Percentiles rank a stretch among this genome's conserved stretches.
phyloP scores from a whole-genome alignment of 306 rosid species.

The Castanospermum australe region DNA sequence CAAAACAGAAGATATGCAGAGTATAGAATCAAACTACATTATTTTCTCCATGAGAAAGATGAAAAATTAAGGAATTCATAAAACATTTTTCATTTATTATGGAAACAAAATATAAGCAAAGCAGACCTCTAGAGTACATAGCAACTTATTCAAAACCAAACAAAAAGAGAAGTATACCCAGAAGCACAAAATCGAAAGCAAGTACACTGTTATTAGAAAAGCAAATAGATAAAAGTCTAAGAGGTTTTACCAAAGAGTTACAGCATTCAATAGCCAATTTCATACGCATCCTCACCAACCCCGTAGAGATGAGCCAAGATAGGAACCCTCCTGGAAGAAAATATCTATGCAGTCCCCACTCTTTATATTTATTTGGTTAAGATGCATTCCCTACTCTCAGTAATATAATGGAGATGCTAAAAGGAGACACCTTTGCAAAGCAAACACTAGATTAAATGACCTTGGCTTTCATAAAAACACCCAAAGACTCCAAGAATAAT shows the following conservation, averaged over 20 bases:
- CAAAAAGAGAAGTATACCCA: too few relatives aligned
- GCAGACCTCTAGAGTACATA: neutral
- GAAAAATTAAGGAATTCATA: conserved; percentile 10
- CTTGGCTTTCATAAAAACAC: neutral
- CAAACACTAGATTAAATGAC: too few relatives aligned
- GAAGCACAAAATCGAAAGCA: neutral
- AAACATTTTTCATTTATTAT: neutral
- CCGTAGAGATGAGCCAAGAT: neutral
- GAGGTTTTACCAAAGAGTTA: neutral
- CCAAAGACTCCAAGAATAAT: neutral
- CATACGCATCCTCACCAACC: neutral
- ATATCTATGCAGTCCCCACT: neutral
- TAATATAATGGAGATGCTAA: neutral
- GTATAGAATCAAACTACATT: neutral
- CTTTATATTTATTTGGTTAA: neutral
- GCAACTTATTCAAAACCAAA: neutral
- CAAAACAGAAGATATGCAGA: conserved; percentile 5
- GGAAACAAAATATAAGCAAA: neutral
- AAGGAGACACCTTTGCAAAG: neutral
- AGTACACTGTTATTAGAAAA: neutral
- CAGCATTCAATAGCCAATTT: neutral
- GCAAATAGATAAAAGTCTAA: neutral
- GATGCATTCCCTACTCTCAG: neutral
- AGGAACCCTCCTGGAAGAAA: neutral
- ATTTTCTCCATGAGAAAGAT: neutral